Conservation (phyloP, 306 rosid genomes). For the Ormosia semicastrata region DNA sequence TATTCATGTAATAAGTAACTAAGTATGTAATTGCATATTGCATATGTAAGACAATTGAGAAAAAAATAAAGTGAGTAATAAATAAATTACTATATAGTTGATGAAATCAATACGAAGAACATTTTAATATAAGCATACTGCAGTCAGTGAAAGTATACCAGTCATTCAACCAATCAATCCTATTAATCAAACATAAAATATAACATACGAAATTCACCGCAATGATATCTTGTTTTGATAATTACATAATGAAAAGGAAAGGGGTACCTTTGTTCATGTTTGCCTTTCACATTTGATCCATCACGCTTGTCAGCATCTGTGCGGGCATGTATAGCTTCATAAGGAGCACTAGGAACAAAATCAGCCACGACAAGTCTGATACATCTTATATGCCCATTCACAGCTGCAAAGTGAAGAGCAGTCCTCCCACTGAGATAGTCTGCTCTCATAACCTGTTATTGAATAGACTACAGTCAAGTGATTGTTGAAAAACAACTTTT, state of each 20-base stretch:
- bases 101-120: background rate
- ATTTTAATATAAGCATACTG: background rate
- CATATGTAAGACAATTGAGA: background rate
- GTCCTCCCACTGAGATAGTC: slow-evolving; percentile 94
- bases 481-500: slow-evolving; percentile 12
- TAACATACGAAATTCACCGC: background rate
- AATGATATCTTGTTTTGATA: background rate
- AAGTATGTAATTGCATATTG: background rate
- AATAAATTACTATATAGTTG: background rate
- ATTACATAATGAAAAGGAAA: slow-evolving; percentile 28
- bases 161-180: background rate
- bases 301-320: slow-evolving; percentile 38
- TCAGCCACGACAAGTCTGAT: slow-evolving; percentile 88
- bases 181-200: background rate
- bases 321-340: slow-evolving; percentile 43
- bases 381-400: slow-evolving; percentile 84
- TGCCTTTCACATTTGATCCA: slow-evolving; percentile 47
- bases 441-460: slow-evolving; percentile 71
- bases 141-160: background rate
- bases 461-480: background rate
- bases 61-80: background rate
- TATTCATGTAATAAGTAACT: background rate
- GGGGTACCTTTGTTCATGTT: slow-evolving; percentile 60
- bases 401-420: slow-evolving; percentile 96
- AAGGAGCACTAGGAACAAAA: slow-evolving; percentile 79